Evolutionary conservation across 345 rosid genomes (phyloP), one percentile per base, ranked within the genome.

Genomic region (Gossypium australe): DNA sequence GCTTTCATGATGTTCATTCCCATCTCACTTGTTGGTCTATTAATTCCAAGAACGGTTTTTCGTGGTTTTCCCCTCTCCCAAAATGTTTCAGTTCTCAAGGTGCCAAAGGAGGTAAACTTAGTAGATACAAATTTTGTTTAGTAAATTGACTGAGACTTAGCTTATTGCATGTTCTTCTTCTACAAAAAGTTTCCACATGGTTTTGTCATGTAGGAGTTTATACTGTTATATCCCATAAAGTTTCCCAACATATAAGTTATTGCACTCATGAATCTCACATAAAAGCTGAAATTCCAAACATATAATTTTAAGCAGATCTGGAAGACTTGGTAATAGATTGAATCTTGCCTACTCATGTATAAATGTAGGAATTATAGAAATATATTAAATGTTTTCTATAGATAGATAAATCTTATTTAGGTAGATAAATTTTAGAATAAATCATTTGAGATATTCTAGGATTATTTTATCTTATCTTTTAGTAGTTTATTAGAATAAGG

Each of bases 1-100:
- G 98, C 98, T 56, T 93, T 86, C 79, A 53, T 86, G 84, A 88
- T 93, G 94, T 95, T 95, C 83, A 78, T 89, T 70, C 99, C 99
- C 38, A 80, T 87, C 82, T 88, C 97, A 56, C 82, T 93, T 78
- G 29, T 88, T 77, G 98, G 99, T 80, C 77, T 95, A 75, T 78
- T 93, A 87, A 76, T 84, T 57, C 99, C 99, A 74, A 90, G 88
- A 76, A 52, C 80, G 49, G 60, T 91, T 74, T 90, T 86, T 86
- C 75, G 68, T 65, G 55, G 60, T 61, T 83, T 82, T 76, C 91
- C 93, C 16, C 89, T 86, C 57, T 75, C 86, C 64, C 93, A 91
- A 83, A 86, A 85, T 78, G 85, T 79, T 83, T 83, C 90, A 62
- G 67, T 74, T 80, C 78, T 78, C 78, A 90, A 85, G 78, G 85